Evolutionary conservation across 2,329 filamentous ascomycete species (phyloP).

Genomic region (Cylindrodendrum hubeiense): DNA sequence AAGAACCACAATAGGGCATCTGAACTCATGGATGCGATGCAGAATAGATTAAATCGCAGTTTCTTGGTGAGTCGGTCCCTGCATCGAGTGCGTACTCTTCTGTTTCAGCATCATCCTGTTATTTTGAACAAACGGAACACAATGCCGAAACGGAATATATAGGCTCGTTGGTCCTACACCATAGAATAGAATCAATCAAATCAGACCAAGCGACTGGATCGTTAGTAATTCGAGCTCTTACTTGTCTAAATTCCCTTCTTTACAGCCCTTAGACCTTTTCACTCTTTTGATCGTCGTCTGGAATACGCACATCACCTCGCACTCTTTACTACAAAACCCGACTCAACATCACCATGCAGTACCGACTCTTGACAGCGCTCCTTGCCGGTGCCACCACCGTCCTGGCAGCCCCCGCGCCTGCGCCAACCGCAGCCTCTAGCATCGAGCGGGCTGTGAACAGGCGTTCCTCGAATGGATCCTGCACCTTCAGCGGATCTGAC

Average conservation of each 20-base stretch:
- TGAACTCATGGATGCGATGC: not conserved
- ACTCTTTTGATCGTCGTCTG: conserved; percentile 10
- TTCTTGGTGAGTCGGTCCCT: not conserved
- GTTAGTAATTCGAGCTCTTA: conserved; percentile 6
- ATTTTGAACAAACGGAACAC: conserved; percentile 3
- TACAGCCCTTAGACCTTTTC: not conserved
- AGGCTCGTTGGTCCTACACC: not conserved
- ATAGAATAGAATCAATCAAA: not conserved
- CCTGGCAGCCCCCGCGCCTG: conserved; percentile 15
- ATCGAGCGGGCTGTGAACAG: not conserved
- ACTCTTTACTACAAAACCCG: not conserved
- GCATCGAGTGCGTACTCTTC: not conserved
- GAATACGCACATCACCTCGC: conserved; percentile 3
- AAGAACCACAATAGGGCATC: not conserved
- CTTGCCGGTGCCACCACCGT: conserved; percentile 14
- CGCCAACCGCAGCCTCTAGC: conserved; percentile 9
- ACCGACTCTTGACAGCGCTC: conserved; percentile 11
- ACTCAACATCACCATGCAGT: conserved; percentile 17
- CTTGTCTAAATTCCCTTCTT: not conserved
- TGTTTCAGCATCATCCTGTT: not conserved
- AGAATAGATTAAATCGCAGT: not conserved
- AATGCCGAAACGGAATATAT: conserved; percentile 17
- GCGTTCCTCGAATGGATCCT: conserved; percentile 13
- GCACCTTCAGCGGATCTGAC: conserved; percentile 20
- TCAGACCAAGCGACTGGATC: conserved; percentile 14